Evolutionary conservation across 129 eudicot species (phyloP), one percentile per base, ranked within the genome.

Genomic region (Silybum marianum): DNA sequence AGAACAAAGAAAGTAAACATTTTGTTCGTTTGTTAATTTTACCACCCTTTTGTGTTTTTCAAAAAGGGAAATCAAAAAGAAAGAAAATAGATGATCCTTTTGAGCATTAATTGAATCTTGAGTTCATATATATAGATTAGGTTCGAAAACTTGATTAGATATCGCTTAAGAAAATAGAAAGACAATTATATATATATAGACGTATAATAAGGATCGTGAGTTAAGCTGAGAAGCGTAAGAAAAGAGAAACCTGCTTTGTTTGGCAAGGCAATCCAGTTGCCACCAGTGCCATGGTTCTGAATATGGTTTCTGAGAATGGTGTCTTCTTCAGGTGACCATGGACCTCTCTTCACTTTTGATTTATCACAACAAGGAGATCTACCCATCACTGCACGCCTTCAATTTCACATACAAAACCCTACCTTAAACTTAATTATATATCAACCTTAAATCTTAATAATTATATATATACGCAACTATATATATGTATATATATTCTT

Each of bases 271-370:
- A 93, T 90, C 98, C 98, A 93, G 71, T 88, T 93, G 82, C 92
- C 93, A 84, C 88, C 91, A 73, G 91, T 87, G 81, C 98, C 98
- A 91, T 88, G 78, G 28, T 79, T 89, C 11, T 85, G 82, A 51
- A 93, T 73, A 82, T 87, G 82, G 62, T 82, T 88, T 74, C 74
- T 89, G 80, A 93, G 98, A 34, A 76, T 89, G 79, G 78, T 19
- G 85, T 93, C 96, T 86, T 93, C 98, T 67, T 93, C 92, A 84
- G 89, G 91, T 23, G 98, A 93, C 98, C 98, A 93, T 69, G 93
- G 93, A 14, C 98, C 98, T 85, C 87, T 90, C 86, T 93, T 93
- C 65, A 93, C 96, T 81, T 90, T 91, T 34, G 86, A 76, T 75
- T 93, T 93, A 88, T 93, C 98, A 80, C 98, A 93, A 71, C 98